These are phyloP conservation scores for Irpex lacteus DNA, from an alignment of 1,284 basidiomycete species.

Conservation along the genomic window DNA sequence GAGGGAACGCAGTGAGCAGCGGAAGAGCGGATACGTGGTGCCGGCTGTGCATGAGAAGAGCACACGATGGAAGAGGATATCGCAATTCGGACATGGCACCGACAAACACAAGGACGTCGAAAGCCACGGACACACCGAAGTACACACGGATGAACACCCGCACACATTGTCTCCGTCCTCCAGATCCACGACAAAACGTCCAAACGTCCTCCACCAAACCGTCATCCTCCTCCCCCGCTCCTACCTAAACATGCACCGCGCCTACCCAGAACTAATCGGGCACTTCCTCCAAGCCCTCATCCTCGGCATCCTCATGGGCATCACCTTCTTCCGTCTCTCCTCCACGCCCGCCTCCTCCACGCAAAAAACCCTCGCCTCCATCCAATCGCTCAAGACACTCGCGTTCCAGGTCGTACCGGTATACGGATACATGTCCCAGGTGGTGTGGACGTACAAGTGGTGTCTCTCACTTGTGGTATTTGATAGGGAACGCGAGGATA, in stretches of 20 bases:
- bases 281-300: slow-evolving; percentile 12
- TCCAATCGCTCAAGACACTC: slow-evolving; percentile 13
- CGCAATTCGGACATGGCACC: background rate
- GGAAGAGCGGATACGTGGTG: background rate
- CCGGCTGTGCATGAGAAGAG: background rate
- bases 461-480: slow-evolving; percentile 11
- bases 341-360: background rate
- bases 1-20: background rate
- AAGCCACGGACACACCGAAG: background rate
- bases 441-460: slow-evolving; percentile 15
- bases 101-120: background rate
- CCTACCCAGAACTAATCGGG: slow-evolving; percentile 13
- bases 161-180: no score
- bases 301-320: slow-evolving; percentile 13
- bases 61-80: background rate
- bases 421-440: slow-evolving; percentile 11
- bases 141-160: background rate
- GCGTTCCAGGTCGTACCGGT: slow-evolving; percentile 12
- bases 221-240: slow-evolving; percentile 9
- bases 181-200: slow-evolving; percentile 3
- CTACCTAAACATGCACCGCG: slow-evolving; percentile 9
- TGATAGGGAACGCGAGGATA: slow-evolving; percentile 12
- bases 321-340: slow-evolving; percentile 11
- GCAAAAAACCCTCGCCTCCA: slow-evolving; percentile 1
- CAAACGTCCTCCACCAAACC: slow-evolving; percentile 9